Percentiles rank a stretch among this genome's conserved stretches.
Evolutionary conservation across 768 basidiomycete species (phyloP).

Genomic region (Mycena polygramma): DNA sequence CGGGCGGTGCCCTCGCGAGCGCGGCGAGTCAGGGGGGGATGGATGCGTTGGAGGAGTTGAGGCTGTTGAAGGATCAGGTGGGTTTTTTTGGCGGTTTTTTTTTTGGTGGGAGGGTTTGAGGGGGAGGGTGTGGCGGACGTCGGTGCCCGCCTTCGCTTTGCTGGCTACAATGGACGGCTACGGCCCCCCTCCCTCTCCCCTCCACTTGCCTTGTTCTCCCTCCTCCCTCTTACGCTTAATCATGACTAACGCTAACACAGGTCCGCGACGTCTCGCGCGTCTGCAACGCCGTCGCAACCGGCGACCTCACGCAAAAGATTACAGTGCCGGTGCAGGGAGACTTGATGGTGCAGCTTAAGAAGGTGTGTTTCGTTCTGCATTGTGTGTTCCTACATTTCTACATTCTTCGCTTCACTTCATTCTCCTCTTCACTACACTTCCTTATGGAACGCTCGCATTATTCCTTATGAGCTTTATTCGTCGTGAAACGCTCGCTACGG

Average conservation of each 20-base stretch:
- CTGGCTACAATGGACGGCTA: no score
- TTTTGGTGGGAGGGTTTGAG: background rate
- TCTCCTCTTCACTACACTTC: no score
- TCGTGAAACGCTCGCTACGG: no score
- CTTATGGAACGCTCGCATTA: no score
- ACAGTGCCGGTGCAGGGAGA: slow-evolving; percentile 77
- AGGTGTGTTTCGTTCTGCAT: slow-evolving; percentile 5
- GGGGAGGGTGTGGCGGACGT: background rate
- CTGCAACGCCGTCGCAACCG: slow-evolving; percentile 78
- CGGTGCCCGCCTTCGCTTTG: no score
- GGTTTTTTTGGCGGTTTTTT: background rate
- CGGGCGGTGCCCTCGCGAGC: slow-evolving; percentile 66
- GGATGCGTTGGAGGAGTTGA: slow-evolving; percentile 78
- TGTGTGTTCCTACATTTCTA: no score
- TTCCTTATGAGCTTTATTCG: no score
- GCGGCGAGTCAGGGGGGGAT: slow-evolving; percentile 72
- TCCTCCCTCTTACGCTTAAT: background rate
- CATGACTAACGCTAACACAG: slow-evolving; percentile 22
- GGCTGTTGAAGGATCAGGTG: slow-evolving; percentile 74
- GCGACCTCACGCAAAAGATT: slow-evolving; percentile 78
- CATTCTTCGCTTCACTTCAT: no score
- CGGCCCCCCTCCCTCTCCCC: background rate
- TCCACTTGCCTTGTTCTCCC: background rate
- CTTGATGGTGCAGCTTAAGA: slow-evolving; percentile 80
- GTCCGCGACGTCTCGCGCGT: slow-evolving; percentile 81